phyloP scores from a whole-genome alignment of 2,329 filamentous ascomycete species.

The Aspergillus sergii region DNA sequence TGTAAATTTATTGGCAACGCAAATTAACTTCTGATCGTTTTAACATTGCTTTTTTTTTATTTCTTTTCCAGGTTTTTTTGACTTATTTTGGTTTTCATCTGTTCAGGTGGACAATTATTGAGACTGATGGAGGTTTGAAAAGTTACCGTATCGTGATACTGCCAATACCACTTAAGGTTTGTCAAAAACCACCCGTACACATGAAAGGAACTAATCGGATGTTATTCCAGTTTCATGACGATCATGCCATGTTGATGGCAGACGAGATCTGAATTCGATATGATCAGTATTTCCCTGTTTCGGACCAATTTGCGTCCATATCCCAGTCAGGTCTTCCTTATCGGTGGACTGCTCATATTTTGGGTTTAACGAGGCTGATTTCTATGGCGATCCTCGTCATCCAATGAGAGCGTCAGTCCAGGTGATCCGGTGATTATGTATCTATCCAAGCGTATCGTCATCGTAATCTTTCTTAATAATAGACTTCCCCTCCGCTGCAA shows the following conservation, averaged over 20 bases:
- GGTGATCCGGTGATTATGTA: background rate
- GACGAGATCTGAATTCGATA: background rate
- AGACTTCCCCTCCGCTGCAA: background rate
- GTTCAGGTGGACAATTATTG: constrained; percentile 4
- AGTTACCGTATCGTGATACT: background rate
- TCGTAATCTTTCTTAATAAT: background rate
- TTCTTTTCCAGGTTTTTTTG: background rate
- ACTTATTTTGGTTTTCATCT: background rate
- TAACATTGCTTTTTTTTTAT: background rate
- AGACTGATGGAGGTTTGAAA: background rate
- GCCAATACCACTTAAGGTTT: background rate
- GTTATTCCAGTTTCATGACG: background rate
- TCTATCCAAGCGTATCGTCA: background rate
- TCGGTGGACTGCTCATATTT: background rate
- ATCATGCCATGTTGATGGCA: background rate
- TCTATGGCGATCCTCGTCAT: background rate
- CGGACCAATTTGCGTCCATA: background rate
- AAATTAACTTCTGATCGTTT: background rate
- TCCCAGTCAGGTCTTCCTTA: background rate
- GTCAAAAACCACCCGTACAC: background rate
- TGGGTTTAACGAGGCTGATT: background rate
- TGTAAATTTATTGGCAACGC: background rate
- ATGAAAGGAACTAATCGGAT: background rate
- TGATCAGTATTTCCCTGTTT: background rate
- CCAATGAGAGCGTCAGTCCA: background rate